phyloP scores from a whole-genome alignment of 2,329 filamentous ascomycete species.

The Celoporthe dispersa region DNA sequence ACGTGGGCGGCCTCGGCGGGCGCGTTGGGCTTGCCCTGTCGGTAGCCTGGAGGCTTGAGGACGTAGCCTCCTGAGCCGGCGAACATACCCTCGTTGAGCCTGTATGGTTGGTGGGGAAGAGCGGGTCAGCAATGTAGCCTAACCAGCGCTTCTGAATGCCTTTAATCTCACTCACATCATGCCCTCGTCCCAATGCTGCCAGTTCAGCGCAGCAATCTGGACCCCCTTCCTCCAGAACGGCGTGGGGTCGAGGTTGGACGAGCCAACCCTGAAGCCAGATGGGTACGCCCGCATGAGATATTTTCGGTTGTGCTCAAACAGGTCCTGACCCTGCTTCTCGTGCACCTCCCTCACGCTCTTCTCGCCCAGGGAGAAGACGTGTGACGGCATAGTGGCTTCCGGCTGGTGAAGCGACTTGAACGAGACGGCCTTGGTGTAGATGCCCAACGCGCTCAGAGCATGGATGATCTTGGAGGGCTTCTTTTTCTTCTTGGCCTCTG shows the following conservation, averaged over 20 bases:
- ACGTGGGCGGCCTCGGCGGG: slow-evolving; percentile 43
- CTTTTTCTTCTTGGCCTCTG: slow-evolving; percentile 45
- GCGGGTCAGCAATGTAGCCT: not conserved
- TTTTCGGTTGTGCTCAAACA: slow-evolving; percentile 82
- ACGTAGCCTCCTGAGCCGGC: slow-evolving; percentile 82
- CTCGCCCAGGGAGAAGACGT: slow-evolving; percentile 72
- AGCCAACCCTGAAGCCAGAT: slow-evolving; percentile 78
- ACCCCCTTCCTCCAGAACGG: slow-evolving; percentile 88
- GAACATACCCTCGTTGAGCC: slow-evolving; percentile 89
- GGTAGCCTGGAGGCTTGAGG: slow-evolving; percentile 69
- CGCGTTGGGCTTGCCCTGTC: slow-evolving; percentile 39
- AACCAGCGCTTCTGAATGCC: not conserved
- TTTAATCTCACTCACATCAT: slow-evolving; percentile 67
- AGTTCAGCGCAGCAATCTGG: slow-evolving; percentile 91
- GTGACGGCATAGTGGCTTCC: slow-evolving; percentile 66
- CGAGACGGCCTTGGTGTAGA: slow-evolving; percentile 82
- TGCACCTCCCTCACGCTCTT: slow-evolving; percentile 66
- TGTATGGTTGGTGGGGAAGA: not conserved
- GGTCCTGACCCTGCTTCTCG: slow-evolving; percentile 49
- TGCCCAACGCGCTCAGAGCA: slow-evolving; percentile 72
- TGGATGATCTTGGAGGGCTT: slow-evolving; percentile 71
- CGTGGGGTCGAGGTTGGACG: slow-evolving; percentile 84
- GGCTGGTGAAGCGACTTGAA: slow-evolving; percentile 80
- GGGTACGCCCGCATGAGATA: slow-evolving; percentile 90
- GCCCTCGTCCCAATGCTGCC: slow-evolving; percentile 87